phyloP scores from a whole-genome alignment of 257 asterid genomes.

The Solanum sitiens region DNA sequence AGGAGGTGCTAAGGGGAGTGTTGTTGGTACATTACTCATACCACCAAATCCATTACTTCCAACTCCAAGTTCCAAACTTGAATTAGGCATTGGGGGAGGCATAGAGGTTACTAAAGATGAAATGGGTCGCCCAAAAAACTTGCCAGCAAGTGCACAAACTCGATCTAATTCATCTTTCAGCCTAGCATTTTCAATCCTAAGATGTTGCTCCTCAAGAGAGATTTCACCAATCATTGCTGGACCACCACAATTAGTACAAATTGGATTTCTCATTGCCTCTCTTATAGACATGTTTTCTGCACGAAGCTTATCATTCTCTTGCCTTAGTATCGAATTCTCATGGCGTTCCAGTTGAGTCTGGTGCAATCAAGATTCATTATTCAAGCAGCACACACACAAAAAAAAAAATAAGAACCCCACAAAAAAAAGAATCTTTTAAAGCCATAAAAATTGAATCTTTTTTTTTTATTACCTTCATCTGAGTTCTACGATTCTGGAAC shows the following conservation, averaged over 20 bases:
- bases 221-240: conserved; percentile 50
- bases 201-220: conserved; percentile 45
- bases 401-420: neutral
- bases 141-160: conserved; percentile 48
- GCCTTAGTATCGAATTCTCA: conserved; percentile 41
- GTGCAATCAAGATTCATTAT: conserved; percentile 3
- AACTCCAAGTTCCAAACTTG: conserved; percentile 70
- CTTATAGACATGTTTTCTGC: conserved; percentile 48
- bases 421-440: neutral
- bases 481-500: conserved; percentile 94
- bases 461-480: conserved; percentile 59
- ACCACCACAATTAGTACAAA: conserved; percentile 45
- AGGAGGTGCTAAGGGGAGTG: conserved; percentile 28
- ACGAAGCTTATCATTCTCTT: conserved; percentile 46
- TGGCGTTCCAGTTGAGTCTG: conserved; percentile 55
- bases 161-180: conserved; percentile 47
- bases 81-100: conserved; percentile 36
- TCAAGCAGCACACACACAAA: neutral
- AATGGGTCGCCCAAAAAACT: conserved; percentile 41
- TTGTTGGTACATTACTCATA: conserved; percentile 14
- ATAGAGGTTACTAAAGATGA: conserved; percentile 16
- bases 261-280: conserved; percentile 47
- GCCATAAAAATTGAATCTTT: neutral
- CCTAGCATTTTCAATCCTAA: conserved; percentile 40
- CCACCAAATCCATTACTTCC: conserved; percentile 47